These are phyloP conservation scores for Daldinia caldariorum DNA, from an alignment of 495 filamentous ascomycete species.

Conservation along the genomic window DNA sequence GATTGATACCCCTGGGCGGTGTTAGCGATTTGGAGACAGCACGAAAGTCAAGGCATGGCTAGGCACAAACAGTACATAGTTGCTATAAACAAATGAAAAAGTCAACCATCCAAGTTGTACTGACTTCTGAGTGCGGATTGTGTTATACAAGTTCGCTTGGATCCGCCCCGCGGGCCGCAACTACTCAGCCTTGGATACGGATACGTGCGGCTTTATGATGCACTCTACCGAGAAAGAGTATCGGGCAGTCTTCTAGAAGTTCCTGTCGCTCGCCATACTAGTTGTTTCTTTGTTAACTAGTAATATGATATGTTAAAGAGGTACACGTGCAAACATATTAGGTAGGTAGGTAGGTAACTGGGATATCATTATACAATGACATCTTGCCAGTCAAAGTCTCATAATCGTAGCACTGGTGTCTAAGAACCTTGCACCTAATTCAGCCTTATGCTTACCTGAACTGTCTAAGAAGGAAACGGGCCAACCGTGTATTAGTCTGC, in stretches of 20 bases:
- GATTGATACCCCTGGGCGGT: constrained; percentile 45
- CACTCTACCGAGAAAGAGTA: constrained; percentile 1
- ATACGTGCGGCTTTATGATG: constrained; percentile 27
- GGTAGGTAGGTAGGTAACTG: no score
- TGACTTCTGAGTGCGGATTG: constrained; percentile 22
- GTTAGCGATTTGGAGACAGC: constrained; percentile 24
- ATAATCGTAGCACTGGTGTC: not conserved
- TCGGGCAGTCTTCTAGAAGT: constrained; percentile 12
- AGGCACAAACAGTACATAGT: constrained; percentile 13
- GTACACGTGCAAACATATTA: not conserved
- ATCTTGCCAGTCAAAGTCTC: not conserved
- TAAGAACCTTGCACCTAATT: not conserved
- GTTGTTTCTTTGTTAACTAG: not conserved
- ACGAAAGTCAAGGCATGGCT: constrained; percentile 12
- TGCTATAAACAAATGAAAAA: constrained; percentile 10
- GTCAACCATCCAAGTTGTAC: not conserved
- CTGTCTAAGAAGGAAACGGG: not conserved
- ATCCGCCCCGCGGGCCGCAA: constrained; percentile 23
- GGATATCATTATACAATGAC: not conserved
- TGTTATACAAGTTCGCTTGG: constrained; percentile 39
- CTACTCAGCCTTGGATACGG: constrained; percentile 12
- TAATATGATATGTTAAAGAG: not conserved
- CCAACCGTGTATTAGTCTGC: not conserved
- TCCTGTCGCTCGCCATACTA: not conserved
- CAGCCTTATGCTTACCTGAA: no score